These are phyloP conservation scores for Pichia sp. DNA, from an alignment of 1,139 yeast species.

Conservation along the genomic window DNA sequence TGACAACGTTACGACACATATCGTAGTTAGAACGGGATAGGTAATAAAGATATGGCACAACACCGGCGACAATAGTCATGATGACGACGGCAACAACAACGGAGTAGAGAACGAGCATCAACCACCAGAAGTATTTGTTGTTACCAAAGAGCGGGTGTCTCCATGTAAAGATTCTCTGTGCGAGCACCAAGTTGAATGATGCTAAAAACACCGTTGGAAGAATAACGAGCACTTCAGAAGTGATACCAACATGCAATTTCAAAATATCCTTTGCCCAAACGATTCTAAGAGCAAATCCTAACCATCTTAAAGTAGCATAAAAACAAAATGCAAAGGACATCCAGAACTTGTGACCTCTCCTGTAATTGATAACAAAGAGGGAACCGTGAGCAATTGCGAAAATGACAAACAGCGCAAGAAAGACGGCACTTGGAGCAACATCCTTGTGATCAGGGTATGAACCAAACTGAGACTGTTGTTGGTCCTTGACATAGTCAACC, in stretches of 20 bases:
- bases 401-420: slow-evolving; percentile 47
- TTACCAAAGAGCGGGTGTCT: slow-evolving; percentile 75
- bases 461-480: slow-evolving; percentile 55
- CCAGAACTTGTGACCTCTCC: slow-evolving; percentile 61
- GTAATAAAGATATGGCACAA: slow-evolving; percentile 55
- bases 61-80: slow-evolving; percentile 63
- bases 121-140: slow-evolving; percentile 42
- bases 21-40: slow-evolving; percentile 38
- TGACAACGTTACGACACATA: slow-evolving; percentile 50
- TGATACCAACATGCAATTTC: slow-evolving; percentile 45
- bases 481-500: slow-evolving; percentile 30
- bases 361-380: slow-evolving; percentile 44
- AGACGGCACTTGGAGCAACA: slow-evolving; percentile 55
- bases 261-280: slow-evolving; percentile 49
- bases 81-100: slow-evolving; percentile 53
- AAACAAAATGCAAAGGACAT: slow-evolving; percentile 48
- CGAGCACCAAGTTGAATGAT: slow-evolving; percentile 56
- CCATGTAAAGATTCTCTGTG: slow-evolving; percentile 77
- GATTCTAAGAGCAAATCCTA: slow-evolving; percentile 58
- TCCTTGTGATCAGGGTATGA: slow-evolving; percentile 54
- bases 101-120: slow-evolving; percentile 46
- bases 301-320: slow-evolving; percentile 43
- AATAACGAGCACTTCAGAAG: slow-evolving; percentile 52
- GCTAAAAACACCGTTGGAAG: slow-evolving; percentile 51
- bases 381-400: slow-evolving; percentile 41